Base-by-base conservation (phyloP, 495 filamentous ascomycete genomes). In the Hyaloscypha hepaticicola region DNA sequence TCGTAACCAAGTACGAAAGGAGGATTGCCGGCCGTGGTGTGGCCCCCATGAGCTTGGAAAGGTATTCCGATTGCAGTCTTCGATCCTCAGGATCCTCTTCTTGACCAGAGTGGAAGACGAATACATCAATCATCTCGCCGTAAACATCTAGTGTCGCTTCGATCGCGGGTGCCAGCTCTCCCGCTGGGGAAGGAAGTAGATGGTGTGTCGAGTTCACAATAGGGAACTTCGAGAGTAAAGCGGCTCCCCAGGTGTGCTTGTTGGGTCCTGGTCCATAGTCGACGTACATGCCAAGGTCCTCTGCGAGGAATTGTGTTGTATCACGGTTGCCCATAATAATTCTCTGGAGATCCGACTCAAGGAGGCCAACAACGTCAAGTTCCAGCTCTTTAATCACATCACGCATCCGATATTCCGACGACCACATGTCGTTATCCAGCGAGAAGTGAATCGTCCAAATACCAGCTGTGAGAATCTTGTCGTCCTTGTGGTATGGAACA, bases 281-380 rank as follows among this genome's bases (percentile, higher is more conserved):
- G 24, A 92, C 91, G 73, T 97, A 99, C 93, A 98, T 98, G 58
- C 93, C 96, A 28, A 99, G 80, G 55, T 98, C 93, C 72, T 97
- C 95, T 27, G 96, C 93, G 34, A 99, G 83, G 76, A 91, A 93
- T 75, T 98, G 95, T 16, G 96, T 97, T 55, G 91, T 89, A 75
- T 99, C 96, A 70, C 94, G 90, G 77, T 97, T 99, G 60, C 96
- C 96, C 96, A 99, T 99, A 80, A 99, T 98, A 77, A 99, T 95
- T 66, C 95, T 90, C 77, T 99, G 96, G 56, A 93, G 84, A 75
- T 99, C 96, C 0, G 88, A 89, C 73, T 99, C 96, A 34, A 99
- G 82, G 50, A 99, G 85, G 48, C 96, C 96, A 63, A 99, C 85
- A 50, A 99, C 90, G 71, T 99, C 96, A 45, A 99, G 78, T 75